Evolutionary conservation across 169 alveolate species (phyloP).

Genomic region (Eimeria sp.): DNA sequence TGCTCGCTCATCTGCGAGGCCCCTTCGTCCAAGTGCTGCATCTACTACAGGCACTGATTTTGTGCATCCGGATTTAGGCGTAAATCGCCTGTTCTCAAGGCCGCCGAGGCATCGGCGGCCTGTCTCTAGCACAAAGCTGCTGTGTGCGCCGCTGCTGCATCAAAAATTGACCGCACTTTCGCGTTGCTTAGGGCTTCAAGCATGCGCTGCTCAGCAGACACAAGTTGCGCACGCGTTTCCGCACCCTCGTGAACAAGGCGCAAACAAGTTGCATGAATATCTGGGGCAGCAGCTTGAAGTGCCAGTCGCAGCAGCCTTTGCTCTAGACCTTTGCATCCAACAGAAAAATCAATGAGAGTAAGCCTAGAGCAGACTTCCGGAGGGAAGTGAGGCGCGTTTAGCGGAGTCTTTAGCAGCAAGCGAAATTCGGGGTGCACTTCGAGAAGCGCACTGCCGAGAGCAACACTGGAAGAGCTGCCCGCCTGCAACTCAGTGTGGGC

Average conservation of each 20-base stretch:
- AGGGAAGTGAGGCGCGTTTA: conserved; percentile 95
- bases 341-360: conserved; percentile 97
- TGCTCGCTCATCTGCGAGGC: background rate
- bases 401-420: conserved; percentile 56
- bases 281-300: conserved; percentile 74
- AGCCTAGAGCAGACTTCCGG: conserved; percentile 98
- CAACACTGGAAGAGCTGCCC: conserved; percentile 96
- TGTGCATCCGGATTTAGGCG: background rate
- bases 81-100: background rate
- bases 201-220: conserved; percentile 94
- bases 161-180: conserved; percentile 72
- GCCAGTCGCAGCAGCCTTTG: conserved; percentile 95
- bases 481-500: conserved; percentile 96
- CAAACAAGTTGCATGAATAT: conserved; percentile 84
- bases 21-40: background rate
- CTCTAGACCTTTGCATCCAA: conserved; percentile 96
- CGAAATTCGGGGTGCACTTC: conserved; percentile 83
- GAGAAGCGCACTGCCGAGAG: conserved; percentile 90
- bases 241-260: conserved; percentile 91
- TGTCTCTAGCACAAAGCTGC: background rate
- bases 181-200: conserved; percentile 93
- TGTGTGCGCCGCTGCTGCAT: background rate
- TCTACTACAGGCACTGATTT: background rate
- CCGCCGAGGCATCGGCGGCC: background rate
- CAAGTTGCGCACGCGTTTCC: conserved; percentile 83